Conservation (phyloP, 148 eudicot species). For the Silene conica region DNA sequence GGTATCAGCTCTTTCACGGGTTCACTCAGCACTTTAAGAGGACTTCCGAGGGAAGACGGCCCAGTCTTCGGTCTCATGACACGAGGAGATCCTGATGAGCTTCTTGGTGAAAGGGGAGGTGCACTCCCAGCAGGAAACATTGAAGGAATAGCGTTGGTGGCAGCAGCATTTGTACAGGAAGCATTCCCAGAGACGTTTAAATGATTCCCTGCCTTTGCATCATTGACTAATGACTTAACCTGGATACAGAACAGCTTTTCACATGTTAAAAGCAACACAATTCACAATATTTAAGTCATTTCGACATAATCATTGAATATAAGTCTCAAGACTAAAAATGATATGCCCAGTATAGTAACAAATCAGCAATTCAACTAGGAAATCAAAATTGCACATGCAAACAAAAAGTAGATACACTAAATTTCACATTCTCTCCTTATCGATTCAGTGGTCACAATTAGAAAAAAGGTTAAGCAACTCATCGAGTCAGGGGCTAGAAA, state of each 20-base stretch:
- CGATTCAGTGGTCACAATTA: no score
- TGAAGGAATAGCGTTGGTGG: constrained; percentile 75
- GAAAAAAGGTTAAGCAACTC: no score
- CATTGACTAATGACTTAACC: constrained; percentile 83
- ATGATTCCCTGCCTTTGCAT: constrained; percentile 73
- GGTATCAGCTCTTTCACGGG: constrained; percentile 91
- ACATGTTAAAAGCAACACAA: background rate
- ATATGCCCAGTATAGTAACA: background rate
- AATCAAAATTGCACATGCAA: no score
- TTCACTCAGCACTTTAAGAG: constrained; percentile 74
- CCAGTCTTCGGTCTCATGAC: constrained; percentile 65
- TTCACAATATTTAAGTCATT: background rate
- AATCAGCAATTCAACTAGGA: no score
- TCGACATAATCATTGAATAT: background rate
- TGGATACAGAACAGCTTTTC: constrained; percentile 26
- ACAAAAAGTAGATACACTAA: no score
- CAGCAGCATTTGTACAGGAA: constrained; percentile 67
- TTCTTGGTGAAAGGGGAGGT: constrained; percentile 98
- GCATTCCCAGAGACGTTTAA: constrained; percentile 59
- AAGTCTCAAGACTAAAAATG: background rate
- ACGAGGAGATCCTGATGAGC: constrained; percentile 98
- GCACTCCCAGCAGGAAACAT: constrained; percentile 99
- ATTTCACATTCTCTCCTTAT: no score
- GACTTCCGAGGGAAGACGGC: constrained; percentile 75
- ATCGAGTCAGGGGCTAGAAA: no score